Conservation (phyloP, 1,284 basidiomycete genomes). For the Ganoderma leucocontextum region DNA sequence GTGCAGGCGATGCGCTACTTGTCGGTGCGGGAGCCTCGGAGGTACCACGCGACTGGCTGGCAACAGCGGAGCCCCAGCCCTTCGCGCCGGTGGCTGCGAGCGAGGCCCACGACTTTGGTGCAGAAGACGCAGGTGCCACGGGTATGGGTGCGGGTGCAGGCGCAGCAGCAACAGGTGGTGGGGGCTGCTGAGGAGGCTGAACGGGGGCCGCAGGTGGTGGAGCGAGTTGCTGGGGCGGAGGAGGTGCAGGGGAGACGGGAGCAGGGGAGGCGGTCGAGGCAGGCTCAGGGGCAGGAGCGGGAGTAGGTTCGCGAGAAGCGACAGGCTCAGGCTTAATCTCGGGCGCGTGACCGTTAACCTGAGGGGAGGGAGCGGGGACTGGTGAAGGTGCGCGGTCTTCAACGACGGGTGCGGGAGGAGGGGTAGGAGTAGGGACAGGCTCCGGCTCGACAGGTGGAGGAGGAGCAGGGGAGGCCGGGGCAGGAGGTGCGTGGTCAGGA, state of each 20-base stretch:
- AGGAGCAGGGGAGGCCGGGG: conserved; percentile 41
- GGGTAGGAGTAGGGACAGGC: conserved; percentile 39
- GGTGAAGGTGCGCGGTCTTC: conserved; percentile 44
- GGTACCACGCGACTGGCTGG: conserved; percentile 75
- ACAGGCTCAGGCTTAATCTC: conserved; percentile 47
- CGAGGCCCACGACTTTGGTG: conserved; percentile 89
- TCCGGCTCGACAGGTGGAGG: conserved; percentile 42
- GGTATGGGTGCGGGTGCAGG: conserved; percentile 33
- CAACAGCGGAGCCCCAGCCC: conserved; percentile 83
- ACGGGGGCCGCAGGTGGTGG: conserved; percentile 49
- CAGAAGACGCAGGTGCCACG: conserved; percentile 49
- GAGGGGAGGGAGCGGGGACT: conserved; percentile 42
- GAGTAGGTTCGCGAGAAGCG: conserved; percentile 46
- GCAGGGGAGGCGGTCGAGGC: conserved; percentile 41
- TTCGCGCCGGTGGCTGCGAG: conserved; percentile 83
- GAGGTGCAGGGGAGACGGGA: conserved; percentile 45
- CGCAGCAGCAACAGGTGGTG: conserved; percentile 23
- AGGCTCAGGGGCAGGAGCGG: conserved; percentile 45
- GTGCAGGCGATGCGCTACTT: conserved; percentile 51
- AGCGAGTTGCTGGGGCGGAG: conserved; percentile 53
- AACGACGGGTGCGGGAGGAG: conserved; percentile 43
- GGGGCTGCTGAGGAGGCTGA: conserved; percentile 43
- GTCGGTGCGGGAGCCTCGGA: conserved; percentile 63
- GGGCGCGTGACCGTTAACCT: conserved; percentile 37
- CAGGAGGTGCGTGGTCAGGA: conserved; percentile 30